These are phyloP conservation scores for Leucosporidium scottii DNA, from an alignment of 768 basidiomycete genomes.

Conservation along the genomic window DNA sequence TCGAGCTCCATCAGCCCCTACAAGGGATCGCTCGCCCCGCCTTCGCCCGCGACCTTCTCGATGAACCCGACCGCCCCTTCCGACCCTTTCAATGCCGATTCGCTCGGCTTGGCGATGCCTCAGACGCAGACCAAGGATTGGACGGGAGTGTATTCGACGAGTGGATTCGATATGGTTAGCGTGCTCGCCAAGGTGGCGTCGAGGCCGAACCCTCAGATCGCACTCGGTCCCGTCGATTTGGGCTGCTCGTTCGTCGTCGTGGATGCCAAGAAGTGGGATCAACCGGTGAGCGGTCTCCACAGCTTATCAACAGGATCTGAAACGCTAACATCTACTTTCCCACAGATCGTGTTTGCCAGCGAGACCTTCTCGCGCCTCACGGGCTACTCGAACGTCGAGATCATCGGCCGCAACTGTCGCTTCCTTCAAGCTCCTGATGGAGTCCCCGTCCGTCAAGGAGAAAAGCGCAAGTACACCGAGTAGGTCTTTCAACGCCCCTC, in stretches of 20 bases:
- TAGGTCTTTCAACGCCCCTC: no score
- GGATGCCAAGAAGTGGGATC: conserved; percentile 72
- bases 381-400: conserved; percentile 51
- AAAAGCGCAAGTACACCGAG: conserved; percentile 55
- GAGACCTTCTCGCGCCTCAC: conserved; percentile 63
- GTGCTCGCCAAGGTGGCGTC: conserved; percentile 69
- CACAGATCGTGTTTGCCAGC: conserved; percentile 72
- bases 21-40: background rate
- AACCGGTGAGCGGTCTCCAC: conserved; percentile 44
- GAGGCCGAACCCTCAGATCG: conserved; percentile 64
- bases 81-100: conserved; percentile 29
- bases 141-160: conserved; percentile 66
- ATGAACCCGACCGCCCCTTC: conserved; percentile 7
- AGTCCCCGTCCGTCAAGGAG: conserved; percentile 48
- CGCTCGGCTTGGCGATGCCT: conserved; percentile 23
- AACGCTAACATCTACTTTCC: no score
- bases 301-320: no score
- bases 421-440: conserved; percentile 76
- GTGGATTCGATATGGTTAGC: conserved; percentile 83
- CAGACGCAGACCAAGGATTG: background rate
- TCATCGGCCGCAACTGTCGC: conserved; percentile 83
- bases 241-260: conserved; percentile 87
- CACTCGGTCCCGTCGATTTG: conserved; percentile 84
- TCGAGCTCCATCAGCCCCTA: conserved; percentile 13
- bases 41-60: background rate